Evolutionary conservation across 2,329 filamentous ascomycete genomes (phyloP).

Genomic region (Penicillium sp.): DNA sequence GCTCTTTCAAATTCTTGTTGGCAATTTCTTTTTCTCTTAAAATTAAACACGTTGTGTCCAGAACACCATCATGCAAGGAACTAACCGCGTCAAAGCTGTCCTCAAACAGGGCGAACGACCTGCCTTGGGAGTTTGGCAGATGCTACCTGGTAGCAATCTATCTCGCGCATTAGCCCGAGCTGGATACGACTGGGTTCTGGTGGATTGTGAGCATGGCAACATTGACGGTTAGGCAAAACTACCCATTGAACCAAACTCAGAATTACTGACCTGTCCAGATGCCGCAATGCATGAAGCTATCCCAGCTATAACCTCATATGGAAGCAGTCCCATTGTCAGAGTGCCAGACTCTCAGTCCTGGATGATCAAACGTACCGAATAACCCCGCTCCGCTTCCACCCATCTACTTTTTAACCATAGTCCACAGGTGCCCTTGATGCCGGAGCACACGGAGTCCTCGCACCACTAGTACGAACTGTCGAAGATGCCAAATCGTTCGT

Average conservation of each 20-base stretch:
- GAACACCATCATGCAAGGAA: background rate
- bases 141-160: background rate
- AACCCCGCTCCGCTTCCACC: background rate
- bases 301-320: background rate
- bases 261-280: background rate
- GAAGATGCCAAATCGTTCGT: background rate
- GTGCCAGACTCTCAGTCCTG: background rate
- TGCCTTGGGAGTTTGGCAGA: background rate
- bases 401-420: background rate
- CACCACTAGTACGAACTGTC: background rate
- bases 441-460: background rate
- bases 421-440: background rate
- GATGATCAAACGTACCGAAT: background rate
- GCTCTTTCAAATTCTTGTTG: background rate
- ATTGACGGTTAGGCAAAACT: background rate
- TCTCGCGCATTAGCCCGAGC: background rate
- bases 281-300: background rate
- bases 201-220: background rate
- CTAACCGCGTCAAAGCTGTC: background rate
- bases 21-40: background rate
- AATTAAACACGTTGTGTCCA: background rate
- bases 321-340: background rate
- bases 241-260: background rate
- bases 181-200: background rate
- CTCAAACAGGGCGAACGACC: background rate